Percentiles rank a stretch among this genome's conserved stretches.
Evolutionary conservation across 768 basidiomycete species (phyloP).

Genomic region (Gloeostereum incarnatum): DNA sequence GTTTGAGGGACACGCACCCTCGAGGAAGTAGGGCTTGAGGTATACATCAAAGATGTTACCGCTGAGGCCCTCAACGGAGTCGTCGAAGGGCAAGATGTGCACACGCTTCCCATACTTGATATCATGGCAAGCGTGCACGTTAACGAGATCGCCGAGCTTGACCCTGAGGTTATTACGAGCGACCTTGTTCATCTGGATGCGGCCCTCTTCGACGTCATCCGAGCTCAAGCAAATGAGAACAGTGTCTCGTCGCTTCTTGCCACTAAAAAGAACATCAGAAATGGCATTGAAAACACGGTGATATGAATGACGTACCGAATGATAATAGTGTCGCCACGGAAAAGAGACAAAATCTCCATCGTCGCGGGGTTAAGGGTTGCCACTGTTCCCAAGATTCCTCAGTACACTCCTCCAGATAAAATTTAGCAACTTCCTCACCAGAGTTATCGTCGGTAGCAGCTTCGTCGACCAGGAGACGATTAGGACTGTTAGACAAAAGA

Average conservation of each 20-base stretch:
- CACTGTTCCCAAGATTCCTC: conserved; percentile 42
- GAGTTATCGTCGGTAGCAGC: conserved; percentile 93
- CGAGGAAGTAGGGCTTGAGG: conserved; percentile 98
- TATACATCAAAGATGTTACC: conserved; percentile 99
- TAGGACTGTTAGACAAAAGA: conserved; percentile 52
- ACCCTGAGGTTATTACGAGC: conserved; percentile 99
- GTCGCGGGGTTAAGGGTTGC: conserved; percentile 94
- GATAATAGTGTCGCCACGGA: conserved; percentile 96
- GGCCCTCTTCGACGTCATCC: conserved; percentile 96
- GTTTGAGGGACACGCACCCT: conserved; percentile 40
- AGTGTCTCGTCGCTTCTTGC: conserved; percentile 96
- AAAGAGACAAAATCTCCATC: conserved; percentile 89
- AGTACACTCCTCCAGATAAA: conserved; percentile 8
- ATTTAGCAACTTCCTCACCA: conserved; percentile 34
- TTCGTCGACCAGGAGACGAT: conserved; percentile 97
- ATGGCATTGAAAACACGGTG: background rate
- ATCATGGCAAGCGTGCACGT: conserved; percentile 91
- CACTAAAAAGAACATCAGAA: conserved; percentile 33
- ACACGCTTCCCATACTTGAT: conserved; percentile 99
- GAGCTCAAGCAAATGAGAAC: conserved; percentile 94
- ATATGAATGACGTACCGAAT: conserved; percentile 50
- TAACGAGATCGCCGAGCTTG: conserved; percentile 94
- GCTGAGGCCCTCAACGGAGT: conserved; percentile 95
- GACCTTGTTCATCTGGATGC: conserved; percentile 98
- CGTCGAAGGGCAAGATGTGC: conserved; percentile 95